Percentiles rank a stretch among this genome's conserved stretches.
Evolutionary conservation across 257 asterid genomes (phyloP).

Genomic region (Paulownia fortunei): DNA sequence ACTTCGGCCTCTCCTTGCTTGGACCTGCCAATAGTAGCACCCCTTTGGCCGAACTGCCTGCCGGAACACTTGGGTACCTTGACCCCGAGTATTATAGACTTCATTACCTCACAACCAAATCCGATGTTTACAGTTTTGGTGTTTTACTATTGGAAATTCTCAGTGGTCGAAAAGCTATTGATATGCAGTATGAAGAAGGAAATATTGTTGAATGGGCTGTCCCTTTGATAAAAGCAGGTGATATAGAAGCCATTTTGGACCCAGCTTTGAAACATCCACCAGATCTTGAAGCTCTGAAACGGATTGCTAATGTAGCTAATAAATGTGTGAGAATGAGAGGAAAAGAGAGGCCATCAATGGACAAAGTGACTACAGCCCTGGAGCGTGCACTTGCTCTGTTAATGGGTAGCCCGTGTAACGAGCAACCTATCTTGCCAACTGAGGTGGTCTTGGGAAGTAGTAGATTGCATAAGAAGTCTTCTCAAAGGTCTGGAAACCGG

Average conservation of each 20-base stretch:
- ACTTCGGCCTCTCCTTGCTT: slow-evolving; percentile 82
- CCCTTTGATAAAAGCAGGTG: slow-evolving; percentile 79
- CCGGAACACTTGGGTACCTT: slow-evolving; percentile 89
- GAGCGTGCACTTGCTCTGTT: slow-evolving; percentile 82
- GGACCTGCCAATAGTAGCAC: slow-evolving; percentile 91
- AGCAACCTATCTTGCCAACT: slow-evolving; percentile 90
- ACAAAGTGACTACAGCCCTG: slow-evolving; percentile 80
- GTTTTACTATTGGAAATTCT: slow-evolving; percentile 83
- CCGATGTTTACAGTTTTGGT: slow-evolving; percentile 91
- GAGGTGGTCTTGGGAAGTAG: slow-evolving; percentile 94
- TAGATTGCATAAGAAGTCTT: slow-evolving; percentile 82
- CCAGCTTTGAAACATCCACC: slow-evolving; percentile 66
- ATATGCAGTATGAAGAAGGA: slow-evolving; percentile 89
- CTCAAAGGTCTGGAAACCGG: slow-evolving; percentile 71
- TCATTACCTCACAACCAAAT: slow-evolving; percentile 88
- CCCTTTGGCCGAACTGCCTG: slow-evolving; percentile 90
- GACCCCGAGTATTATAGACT: slow-evolving; percentile 93
- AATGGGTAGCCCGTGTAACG: slow-evolving; percentile 89
- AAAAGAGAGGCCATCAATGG: slow-evolving; percentile 96
- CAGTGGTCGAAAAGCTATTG: slow-evolving; percentile 88
- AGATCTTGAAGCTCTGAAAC: slow-evolving; percentile 71
- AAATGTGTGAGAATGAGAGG: slow-evolving; percentile 95
- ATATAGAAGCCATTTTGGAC: slow-evolving; percentile 63
- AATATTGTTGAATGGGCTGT: slow-evolving; percentile 96
- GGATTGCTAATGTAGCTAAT: slow-evolving; percentile 79